phyloP scores from a whole-genome alignment of 176 grass and related monocot species.

The Microstegium vimineum region DNA sequence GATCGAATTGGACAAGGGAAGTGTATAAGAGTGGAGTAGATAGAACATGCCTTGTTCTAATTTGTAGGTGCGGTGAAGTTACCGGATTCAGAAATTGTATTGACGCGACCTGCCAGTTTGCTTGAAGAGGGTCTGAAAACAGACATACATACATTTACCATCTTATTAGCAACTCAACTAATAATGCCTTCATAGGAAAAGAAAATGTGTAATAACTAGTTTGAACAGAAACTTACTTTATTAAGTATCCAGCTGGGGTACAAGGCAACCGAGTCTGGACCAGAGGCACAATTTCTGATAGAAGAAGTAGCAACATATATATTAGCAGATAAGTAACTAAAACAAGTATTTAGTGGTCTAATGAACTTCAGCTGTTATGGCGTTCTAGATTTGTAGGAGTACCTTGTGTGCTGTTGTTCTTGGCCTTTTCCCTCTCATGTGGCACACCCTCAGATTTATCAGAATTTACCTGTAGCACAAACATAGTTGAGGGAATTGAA shows the following conservation, averaged over 20 bases:
- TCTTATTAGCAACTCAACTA: neutral
- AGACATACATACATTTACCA: neutral
- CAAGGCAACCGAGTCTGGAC: slow-evolving; percentile 28
- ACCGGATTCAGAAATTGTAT: neutral
- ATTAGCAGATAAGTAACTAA: neutral
- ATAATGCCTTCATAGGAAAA: neutral
- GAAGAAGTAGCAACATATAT: neutral
- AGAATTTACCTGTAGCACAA: slow-evolving; percentile 29
- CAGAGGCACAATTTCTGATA: slow-evolving; percentile 28
- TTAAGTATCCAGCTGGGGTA: slow-evolving; percentile 28
- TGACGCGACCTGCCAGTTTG: neutral
- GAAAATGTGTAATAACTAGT: neutral
- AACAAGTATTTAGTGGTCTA: neutral
- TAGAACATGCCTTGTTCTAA: slow-evolving; percentile 14
- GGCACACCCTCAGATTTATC: neutral
- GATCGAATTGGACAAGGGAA: too few species aligned
- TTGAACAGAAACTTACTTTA: slow-evolving; percentile 33
- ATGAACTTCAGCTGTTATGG: neutral
- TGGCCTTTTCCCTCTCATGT: slow-evolving; percentile 21
- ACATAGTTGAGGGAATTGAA: neutral
- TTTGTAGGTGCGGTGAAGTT: slow-evolving; percentile 13
- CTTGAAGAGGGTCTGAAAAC: slow-evolving; percentile 36
- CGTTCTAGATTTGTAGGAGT: neutral
- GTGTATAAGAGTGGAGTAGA: neutral
- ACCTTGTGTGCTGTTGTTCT: slow-evolving; percentile 35